phyloP scores from a whole-genome alignment of 495 filamentous ascomycete genomes.

The Aspergillus conjunctus region DNA sequence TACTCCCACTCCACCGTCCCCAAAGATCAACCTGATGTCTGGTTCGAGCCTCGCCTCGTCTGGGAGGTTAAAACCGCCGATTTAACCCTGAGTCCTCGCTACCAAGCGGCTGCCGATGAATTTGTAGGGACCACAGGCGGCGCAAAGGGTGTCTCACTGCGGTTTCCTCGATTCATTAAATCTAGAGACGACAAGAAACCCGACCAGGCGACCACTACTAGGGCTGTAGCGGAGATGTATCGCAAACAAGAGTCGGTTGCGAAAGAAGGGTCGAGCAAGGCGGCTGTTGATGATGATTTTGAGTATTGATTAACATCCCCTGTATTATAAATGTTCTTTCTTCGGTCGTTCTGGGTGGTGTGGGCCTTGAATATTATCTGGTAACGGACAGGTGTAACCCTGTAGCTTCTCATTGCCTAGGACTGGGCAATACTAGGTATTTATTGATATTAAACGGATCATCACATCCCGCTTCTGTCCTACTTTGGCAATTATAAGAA shows the following conservation, averaged over 20 bases:
- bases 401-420: neutral
- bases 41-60: slow-evolving; percentile 92
- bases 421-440: no score
- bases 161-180: slow-evolving; percentile 92
- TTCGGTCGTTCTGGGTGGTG: neutral
- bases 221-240: slow-evolving; percentile 95
- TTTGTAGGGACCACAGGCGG: slow-evolving; percentile 56
- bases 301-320: slow-evolving; percentile 69
- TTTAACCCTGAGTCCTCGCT: slow-evolving; percentile 86
- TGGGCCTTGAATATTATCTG: neutral
- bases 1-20: slow-evolving; percentile 80
- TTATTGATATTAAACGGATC: no score
- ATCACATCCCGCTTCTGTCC: no score
- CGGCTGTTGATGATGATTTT: slow-evolving; percentile 93
- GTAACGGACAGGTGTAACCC: neutral
- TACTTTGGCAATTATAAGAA: no score
- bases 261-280: slow-evolving; percentile 65
- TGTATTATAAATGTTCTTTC: neutral
- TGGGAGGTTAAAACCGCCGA: slow-evolving; percentile 99
- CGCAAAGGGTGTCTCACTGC: slow-evolving; percentile 81
- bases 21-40: slow-evolving; percentile 95
- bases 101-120: slow-evolving; percentile 76
- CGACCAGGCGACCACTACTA: slow-evolving; percentile 81
- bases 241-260: slow-evolving; percentile 84
- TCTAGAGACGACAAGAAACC: slow-evolving; percentile 91